phyloP scores from a whole-genome alignment of 2,329 filamentous ascomycete genomes.

The Ophiobolus disseminans region DNA sequence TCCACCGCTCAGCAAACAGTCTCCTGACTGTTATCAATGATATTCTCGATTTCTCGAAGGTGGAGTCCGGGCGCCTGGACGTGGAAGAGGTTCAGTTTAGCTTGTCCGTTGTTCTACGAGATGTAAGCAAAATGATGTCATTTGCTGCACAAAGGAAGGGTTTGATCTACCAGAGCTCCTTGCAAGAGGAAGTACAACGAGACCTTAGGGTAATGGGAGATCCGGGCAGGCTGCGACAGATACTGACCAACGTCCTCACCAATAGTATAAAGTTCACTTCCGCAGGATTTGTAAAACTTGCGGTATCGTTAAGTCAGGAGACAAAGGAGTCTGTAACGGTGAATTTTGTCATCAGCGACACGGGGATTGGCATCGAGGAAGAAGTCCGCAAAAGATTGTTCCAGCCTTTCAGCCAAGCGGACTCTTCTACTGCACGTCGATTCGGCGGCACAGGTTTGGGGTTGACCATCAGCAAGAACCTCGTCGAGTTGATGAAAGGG shows the following conservation, averaged over 20 bases:
- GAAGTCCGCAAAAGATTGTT: slow-evolving; percentile 76
- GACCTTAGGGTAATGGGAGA: slow-evolving; percentile 85
- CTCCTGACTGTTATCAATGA: slow-evolving; percentile 89
- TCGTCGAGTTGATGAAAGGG: slow-evolving; percentile 78
- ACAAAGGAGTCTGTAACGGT: slow-evolving; percentile 70
- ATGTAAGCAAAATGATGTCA: slow-evolving; percentile 85
- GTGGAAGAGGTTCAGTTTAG: slow-evolving; percentile 84
- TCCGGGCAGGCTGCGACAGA: slow-evolving; percentile 81
- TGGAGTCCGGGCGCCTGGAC: slow-evolving; percentile 77
- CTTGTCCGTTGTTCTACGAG: slow-evolving; percentile 73
- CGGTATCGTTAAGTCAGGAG: slow-evolving; percentile 69
- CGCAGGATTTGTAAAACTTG: slow-evolving; percentile 60
- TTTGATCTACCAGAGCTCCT: slow-evolving; percentile 72
- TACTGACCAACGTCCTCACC: slow-evolving; percentile 79
- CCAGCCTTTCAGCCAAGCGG: slow-evolving; percentile 82
- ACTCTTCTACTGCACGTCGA: slow-evolving; percentile 78
- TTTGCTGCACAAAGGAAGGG: slow-evolving; percentile 84
- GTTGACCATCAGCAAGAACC: slow-evolving; percentile 80
- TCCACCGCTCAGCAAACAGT: slow-evolving; percentile 80
- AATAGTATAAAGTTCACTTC: slow-evolving; percentile 53
- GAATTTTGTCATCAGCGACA: slow-evolving; percentile 76
- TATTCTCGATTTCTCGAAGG: slow-evolving; percentile 86
- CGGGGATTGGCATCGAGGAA: slow-evolving; percentile 81
- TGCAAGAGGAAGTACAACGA: slow-evolving; percentile 67
- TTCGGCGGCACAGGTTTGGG: slow-evolving; percentile 82